phyloP scores from a whole-genome alignment of 768 basidiomycete genomes.

The Podaxis pistillaris region DNA sequence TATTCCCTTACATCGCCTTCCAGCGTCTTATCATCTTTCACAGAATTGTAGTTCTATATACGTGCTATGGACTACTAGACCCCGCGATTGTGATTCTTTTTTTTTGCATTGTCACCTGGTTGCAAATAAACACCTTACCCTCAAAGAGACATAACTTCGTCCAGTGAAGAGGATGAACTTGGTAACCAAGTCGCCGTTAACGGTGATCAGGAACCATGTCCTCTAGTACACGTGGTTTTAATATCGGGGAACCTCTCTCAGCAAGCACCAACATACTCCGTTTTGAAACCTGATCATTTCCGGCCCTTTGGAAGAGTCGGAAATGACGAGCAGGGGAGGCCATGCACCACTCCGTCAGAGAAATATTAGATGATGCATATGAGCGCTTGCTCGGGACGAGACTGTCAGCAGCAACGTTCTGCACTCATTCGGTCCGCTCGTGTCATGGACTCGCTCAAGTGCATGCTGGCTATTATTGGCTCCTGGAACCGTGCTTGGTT shows the following conservation, averaged over 20 bases:
- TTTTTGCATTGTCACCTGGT: background rate
- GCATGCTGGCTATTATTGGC: constrained; percentile 2
- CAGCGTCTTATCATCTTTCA: constrained; percentile 1
- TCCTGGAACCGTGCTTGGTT: constrained; percentile 4
- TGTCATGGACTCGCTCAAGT: background rate
- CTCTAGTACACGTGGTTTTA: constrained; percentile 11
- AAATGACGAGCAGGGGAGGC: constrained; percentile 5
- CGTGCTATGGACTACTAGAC: background rate
- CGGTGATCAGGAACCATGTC: constrained; percentile 21
- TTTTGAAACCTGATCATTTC: constrained; percentile 8
- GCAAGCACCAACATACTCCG: background rate
- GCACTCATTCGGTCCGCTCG: background rate
- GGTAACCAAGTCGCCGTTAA: constrained; percentile 6
- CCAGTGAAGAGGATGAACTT: background rate
- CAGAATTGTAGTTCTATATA: constrained; percentile 16
- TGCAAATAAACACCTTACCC: background rate
- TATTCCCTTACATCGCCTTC: background rate
- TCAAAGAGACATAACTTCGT: background rate
- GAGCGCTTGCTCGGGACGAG: background rate
- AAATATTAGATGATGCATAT: background rate
- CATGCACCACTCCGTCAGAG: background rate
- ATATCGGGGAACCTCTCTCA: constrained; percentile 7
- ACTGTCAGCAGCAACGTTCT: background rate
- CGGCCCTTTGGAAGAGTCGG: constrained; percentile 7
- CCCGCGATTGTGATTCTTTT: background rate